Evolutionary conservation across 768 basidiomycete genomes (phyloP), one percentile per base, ranked within the genome.

Genomic region (Chalciporus chontae): DNA sequence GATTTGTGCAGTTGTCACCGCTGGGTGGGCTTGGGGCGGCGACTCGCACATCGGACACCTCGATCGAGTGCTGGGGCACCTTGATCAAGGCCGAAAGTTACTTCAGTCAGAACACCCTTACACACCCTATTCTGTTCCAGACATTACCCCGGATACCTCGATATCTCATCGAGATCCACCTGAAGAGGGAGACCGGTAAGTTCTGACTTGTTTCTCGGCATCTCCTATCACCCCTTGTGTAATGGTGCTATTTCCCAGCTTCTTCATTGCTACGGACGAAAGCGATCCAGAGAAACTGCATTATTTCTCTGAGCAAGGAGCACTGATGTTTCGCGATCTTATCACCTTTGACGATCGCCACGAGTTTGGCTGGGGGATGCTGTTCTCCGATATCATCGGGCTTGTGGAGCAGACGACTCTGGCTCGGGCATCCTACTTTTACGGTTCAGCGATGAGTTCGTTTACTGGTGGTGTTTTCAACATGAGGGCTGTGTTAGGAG

Each of bases 321-420:
- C 67, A 1, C 42, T 76, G 8, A 55, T 75, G 52, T 55, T 75
- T 40, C 43, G 48, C 29, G 74, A 76, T 53, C 58, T 76, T 7
- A 51, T 76, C 15, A 72, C 71, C 23, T 54, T 64, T 21, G 68
- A 73, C 34, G 75, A 75, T 48, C 64, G 69, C 6, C 66, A 60
- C 21, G 61, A 53, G 24, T 67, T 70, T 9, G 71, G 72, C 14
- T 76, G 74, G 74, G 64, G 65, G 2, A 54, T 75, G 44, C 51
- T 75, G 44, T 55, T 75, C 53, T 67, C 71, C 14, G 74, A 76
- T 46, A 59, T 75, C 24, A 53, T 67, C 23, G 73, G 69, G 11
- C 61, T 76, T 21, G 66, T 73, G 24, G 73, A 75, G 53, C 73
- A 70, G 60, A 64, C 64, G 21, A 57, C 72, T 24, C 60, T 74